Evolutionary conservation across 345 rosid genomes (phyloP), one percentile per base, ranked within the genome.

Genomic region (Lenwebbia sp.): DNA sequence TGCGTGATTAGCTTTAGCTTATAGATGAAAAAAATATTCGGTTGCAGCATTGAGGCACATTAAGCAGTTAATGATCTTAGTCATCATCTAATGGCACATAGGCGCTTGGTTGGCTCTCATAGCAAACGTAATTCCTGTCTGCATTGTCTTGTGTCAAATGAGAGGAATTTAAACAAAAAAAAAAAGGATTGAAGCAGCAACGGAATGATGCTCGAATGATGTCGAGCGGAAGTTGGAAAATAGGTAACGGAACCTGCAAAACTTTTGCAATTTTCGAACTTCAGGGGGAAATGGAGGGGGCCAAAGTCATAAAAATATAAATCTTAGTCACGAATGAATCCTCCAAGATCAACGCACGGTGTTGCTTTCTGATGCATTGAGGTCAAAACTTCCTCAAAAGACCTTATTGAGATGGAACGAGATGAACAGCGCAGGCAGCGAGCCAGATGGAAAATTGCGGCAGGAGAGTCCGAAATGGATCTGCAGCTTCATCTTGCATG

Each of bases 401-500:
- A 70, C 81, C 47, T 70, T 70, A 70, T 70, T 70, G 81, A 70
- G 81, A 70, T 37, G 81, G 47, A 70, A 37, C 22, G 47, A 37
- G 81, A 37, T 37, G 81, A 70, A 37, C 26, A 7, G 26, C 10
- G 47, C 47, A 70, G 26, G 26, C 26, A 21, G 81, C 81, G 10
- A 37, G 81, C 47, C 47, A 3, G 47, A 21, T 37, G 81, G 47
- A 37, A 70, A 33, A 37, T 70, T 33, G 81, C 13, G 7, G 81
- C 47, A 37, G 47, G 81, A 70, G 47, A 37, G 26, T 47, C 47
- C 3, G 14, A 37, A 70, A 70, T 70, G 47, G 81, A 70, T 37
- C 81, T 40, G 26, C 47, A 37, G 22, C 84, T 28, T 88, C 89
- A 87, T 82, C 87, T 74, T 4, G 90, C 52, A 82, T 57, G 88